Evolutionary conservation across 768 basidiomycete species (phyloP).

Genomic region (Auricularia sp.): DNA sequence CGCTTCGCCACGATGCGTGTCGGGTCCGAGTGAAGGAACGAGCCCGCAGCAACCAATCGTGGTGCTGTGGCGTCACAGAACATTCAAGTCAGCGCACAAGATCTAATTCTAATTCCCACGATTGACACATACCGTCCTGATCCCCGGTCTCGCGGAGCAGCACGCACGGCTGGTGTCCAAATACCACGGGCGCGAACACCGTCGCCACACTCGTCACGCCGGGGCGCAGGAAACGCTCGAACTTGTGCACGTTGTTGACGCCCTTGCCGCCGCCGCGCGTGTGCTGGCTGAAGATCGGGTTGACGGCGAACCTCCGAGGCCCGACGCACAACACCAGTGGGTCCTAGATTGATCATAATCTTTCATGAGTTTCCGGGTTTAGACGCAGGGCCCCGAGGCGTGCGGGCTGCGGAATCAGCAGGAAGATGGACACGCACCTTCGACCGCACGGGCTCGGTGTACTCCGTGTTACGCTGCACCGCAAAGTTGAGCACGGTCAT

Average conservation of each 20-base stretch:
- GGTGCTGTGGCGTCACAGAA: slow-evolving; percentile 38
- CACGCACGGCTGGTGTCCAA: slow-evolving; percentile 75
- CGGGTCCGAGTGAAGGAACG: slow-evolving; percentile 81
- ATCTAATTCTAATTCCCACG: slow-evolving; percentile 3
- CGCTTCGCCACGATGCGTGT: slow-evolving; percentile 88
- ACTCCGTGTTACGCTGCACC: slow-evolving; percentile 93
- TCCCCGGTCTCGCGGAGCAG: slow-evolving; percentile 64
- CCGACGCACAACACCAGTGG: slow-evolving; percentile 83
- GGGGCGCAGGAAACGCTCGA: slow-evolving; percentile 80
- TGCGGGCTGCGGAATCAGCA: too few relatives aligned
- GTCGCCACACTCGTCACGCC: slow-evolving; percentile 77
- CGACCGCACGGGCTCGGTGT: slow-evolving; percentile 75
- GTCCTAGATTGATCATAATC: slow-evolving; percentile 40
- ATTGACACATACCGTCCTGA: slow-evolving; percentile 42
- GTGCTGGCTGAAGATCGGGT: slow-evolving; percentile 89
- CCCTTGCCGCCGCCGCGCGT: slow-evolving; percentile 84
- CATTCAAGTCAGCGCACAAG: background rate
- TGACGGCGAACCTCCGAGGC: slow-evolving; percentile 72
- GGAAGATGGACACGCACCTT: slow-evolving; percentile 45
- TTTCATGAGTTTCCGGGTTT: too few relatives aligned
- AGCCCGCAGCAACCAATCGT: slow-evolving; percentile 81
- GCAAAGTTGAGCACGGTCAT: slow-evolving; percentile 86
- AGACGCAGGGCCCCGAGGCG: too few relatives aligned
- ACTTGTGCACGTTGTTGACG: slow-evolving; percentile 95
- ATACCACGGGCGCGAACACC: slow-evolving; percentile 78